Conservation (phyloP, 305 asterid genomes). For the Salvia sclarea region DNA sequence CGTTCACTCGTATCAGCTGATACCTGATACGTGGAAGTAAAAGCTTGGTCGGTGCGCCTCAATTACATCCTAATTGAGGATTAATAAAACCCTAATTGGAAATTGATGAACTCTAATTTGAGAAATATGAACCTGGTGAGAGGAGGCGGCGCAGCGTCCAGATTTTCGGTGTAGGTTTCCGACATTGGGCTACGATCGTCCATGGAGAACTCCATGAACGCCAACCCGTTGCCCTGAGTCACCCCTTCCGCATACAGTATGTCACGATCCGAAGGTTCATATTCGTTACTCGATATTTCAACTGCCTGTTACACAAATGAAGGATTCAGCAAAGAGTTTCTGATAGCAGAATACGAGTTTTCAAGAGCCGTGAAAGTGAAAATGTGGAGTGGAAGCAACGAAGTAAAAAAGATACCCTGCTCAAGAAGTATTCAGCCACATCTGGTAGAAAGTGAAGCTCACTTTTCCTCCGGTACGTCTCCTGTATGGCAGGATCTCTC, state of each 20-base stretch:
- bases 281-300: conserved; percentile 93
- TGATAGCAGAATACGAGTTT: not conserved
- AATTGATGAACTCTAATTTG: too few species aligned
- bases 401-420: conserved; percentile 59
- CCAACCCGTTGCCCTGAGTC: conserved; percentile 91
- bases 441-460: conserved; percentile 94
- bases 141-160: conserved; percentile 70
- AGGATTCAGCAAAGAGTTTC: conserved; percentile 5
- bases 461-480: conserved; percentile 69
- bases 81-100: not conserved
- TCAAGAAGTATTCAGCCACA: conserved; percentile 83
- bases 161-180: conserved; percentile 77
- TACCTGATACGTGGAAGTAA: conserved; percentile 47
- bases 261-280: conserved; percentile 90
- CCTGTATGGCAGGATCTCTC: conserved; percentile 91
- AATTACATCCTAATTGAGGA: not conserved
- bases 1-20: conserved; percentile 83
- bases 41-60: too few species aligned
- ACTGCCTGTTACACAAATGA: conserved; percentile 61
- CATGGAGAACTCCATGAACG: conserved; percentile 86
- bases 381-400: not conserved
- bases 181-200: conserved; percentile 97
- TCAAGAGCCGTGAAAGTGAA: not conserved
- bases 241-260: conserved; percentile 93
- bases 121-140: conserved; percentile 56